phyloP scores from a whole-genome alignment of 768 basidiomycete species.

The Suillus lakei region DNA sequence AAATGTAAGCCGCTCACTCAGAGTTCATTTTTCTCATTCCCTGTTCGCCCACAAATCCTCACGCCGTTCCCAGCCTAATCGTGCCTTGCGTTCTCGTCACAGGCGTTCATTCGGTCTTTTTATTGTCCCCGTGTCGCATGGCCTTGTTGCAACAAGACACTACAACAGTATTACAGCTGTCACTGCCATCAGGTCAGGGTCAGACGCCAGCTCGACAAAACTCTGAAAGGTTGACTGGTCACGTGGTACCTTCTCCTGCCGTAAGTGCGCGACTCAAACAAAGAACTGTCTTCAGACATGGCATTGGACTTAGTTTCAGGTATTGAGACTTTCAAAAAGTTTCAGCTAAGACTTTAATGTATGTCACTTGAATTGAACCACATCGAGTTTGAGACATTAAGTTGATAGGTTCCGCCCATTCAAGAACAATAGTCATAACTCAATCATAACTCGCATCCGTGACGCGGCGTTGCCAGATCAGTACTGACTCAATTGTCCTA shows the following conservation, averaged over 20 bases:
- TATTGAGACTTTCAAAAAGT: neutral
- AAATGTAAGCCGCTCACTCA: slow-evolving; percentile 1
- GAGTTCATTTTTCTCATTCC: slow-evolving; percentile 2
- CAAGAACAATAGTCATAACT: neutral
- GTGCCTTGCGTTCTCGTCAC: slow-evolving; percentile 4
- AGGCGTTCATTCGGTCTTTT: neutral
- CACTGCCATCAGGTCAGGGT: neutral
- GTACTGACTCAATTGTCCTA: neutral
- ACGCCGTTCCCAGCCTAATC: neutral
- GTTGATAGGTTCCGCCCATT: neutral
- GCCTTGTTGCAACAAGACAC: slow-evolving; percentile 7
- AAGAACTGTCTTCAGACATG: neutral
- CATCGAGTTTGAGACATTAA: neutral
- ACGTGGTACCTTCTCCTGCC: slow-evolving; percentile 1
- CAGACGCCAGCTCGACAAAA: neutral
- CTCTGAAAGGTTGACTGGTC: neutral
- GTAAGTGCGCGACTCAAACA: neutral
- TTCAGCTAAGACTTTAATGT: neutral
- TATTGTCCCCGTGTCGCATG: neutral
- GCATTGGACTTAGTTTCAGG: neutral
- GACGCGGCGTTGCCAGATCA: neutral
- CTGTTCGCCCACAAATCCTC: neutral
- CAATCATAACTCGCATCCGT: neutral
- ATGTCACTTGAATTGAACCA: too few relatives aligned
- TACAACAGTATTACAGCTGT: neutral